Evolutionary conservation across 441 rosid species (phyloP).

Genomic region (Euphorbia celastroides): DNA sequence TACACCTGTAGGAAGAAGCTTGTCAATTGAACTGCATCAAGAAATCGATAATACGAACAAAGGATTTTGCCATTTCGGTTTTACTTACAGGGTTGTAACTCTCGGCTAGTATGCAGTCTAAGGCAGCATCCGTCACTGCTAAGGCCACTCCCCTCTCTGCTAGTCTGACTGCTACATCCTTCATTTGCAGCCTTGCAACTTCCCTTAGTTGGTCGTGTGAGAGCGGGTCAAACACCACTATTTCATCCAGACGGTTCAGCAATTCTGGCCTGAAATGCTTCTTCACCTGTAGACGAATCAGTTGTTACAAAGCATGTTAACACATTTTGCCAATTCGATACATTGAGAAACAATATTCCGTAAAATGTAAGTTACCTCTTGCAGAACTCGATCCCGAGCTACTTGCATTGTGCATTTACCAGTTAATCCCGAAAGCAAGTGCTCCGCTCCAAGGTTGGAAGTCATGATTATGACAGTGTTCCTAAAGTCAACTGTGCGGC

Average conservation of each 20-base stretch:
- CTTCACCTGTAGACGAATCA: slow-evolving; percentile 44
- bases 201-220: slow-evolving; percentile 79
- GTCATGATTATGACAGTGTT: slow-evolving; percentile 83
- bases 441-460: slow-evolving; percentile 87
- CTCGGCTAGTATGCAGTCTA: slow-evolving; percentile 59
- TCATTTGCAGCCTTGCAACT: slow-evolving; percentile 79
- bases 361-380: slow-evolving; percentile 39
- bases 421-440: slow-evolving; percentile 57
- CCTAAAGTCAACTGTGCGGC: slow-evolving; percentile 76
- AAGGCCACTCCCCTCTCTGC: slow-evolving; percentile 79
- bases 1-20: slow-evolving; percentile 39
- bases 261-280: slow-evolving; percentile 80
- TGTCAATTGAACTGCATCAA: background rate
- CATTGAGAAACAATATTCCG: background rate
- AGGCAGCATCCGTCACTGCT: slow-evolving; percentile 76
- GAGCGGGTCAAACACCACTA: slow-evolving; percentile 80
- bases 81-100: slow-evolving; percentile 79
- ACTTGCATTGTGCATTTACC: slow-evolving; percentile 73
- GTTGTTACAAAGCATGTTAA: background rate
- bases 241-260: slow-evolving; percentile 77
- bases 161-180: slow-evolving; percentile 69
- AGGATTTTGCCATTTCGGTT: no score
- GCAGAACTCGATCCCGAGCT: slow-evolving; percentile 78
- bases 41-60: rapidly evolving
- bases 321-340: background rate